Base-by-base conservation (phyloP, 306 rosid genomes). In the Vigna reflexopilosa region DNA sequence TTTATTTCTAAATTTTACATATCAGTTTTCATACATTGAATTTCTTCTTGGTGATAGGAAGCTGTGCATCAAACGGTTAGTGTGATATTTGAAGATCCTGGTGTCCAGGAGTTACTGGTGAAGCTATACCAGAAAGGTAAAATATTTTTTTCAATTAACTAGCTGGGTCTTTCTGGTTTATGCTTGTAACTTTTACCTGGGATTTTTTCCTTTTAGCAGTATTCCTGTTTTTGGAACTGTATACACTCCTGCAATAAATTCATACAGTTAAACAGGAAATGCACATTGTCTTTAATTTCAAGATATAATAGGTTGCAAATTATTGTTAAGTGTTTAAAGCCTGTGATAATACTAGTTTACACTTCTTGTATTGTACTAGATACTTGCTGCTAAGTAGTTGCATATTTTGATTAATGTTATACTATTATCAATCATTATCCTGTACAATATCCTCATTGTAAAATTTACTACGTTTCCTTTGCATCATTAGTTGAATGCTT, bases 11-110 rank as follows among this genome's bases (percentile, higher is more conserved):
- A 47, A 20, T 38, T 17, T 76, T 19, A 26, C 26, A 62, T 24
- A 40, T 54, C 50, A 15, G 55, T 61, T 61, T 49, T 50, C 44
- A 65, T 38, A 52, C 58, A 52, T 38, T 70, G 11, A 83, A 34
- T 69, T 30, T 49, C 61, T 49, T 80, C 49, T 80, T 77, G 86
- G 76, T 83, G 69, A 28, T 76, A 95, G 98, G 98, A 91, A 88
- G 97, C 96, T 52, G 98, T 92, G 81, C 97, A 80, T 80, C 98
- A 83, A 86, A 95, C 98, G n/a, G 98, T 93, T 62, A 83, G 89
- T 78, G 99, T 95, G 54, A 95, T 95, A 83, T 95, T 95, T 83
- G 98, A 95, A 88, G 98, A 95, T 83, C 99, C 99, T 36, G 99
- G 98, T 66, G 99, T 95, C 78, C 96, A 88, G 84, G 99, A 95